These are phyloP conservation scores for Massariosphaeria phaeospora DNA, from an alignment of 495 filamentous ascomycete species.

Conservation along the genomic window DNA sequence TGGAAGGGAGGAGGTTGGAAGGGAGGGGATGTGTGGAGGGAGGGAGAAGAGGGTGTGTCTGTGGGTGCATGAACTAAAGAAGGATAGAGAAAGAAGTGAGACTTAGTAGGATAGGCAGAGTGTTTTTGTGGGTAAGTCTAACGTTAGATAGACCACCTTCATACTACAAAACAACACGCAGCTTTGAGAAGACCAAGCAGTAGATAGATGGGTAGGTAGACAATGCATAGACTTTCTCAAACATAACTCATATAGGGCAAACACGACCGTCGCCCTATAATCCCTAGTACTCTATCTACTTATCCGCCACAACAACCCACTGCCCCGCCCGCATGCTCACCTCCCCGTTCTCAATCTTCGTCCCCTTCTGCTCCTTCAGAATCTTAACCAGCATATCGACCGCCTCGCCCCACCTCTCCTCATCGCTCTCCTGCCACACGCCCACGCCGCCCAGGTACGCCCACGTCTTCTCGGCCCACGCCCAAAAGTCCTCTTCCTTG, in stretches of 20 bases:
- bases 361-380: constrained; percentile 10
- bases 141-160: no score
- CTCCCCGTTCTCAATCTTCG: constrained; percentile 18
- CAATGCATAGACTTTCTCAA: neutral
- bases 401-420: constrained; percentile 38
- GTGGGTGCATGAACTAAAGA: no score
- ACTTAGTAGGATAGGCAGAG: no score
- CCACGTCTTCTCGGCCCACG: constrained; percentile 30
- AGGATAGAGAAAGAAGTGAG: no score
- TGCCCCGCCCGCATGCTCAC: constrained; percentile 11
- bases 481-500: constrained; percentile 20
- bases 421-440: constrained; percentile 32
- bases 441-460: constrained; percentile 27
- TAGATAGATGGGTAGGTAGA: neutral
- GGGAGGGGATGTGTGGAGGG: neutral
- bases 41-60: no score
- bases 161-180: no score
- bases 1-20: neutral
- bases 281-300: neutral
- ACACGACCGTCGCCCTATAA: neutral
- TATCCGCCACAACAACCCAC: constrained; percentile 17
- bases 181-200: neutral
- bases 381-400: constrained; percentile 26
- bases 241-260: neutral
- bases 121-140: no score